phyloP scores from a whole-genome alignment of 805 yeast genomes.

The Kodamaea nitidulidarum region DNA sequence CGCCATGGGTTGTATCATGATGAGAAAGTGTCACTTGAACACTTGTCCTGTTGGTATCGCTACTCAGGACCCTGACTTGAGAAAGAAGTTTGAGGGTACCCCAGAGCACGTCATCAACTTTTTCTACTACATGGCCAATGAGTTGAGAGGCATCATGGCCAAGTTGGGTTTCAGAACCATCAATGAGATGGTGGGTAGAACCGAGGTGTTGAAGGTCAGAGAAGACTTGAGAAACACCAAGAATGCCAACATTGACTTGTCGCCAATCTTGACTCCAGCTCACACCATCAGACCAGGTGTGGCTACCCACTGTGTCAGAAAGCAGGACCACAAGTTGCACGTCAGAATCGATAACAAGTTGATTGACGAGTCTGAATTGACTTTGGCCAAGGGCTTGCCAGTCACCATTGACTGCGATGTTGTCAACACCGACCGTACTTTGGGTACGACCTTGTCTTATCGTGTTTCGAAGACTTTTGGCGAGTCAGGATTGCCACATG shows the following conservation, averaged over 20 bases:
- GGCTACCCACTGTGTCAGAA: conserved; percentile 85
- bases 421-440: conserved; percentile 92
- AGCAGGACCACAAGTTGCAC: conserved; percentile 91
- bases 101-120: conserved; percentile 98
- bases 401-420: conserved; percentile 91
- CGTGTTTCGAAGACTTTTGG: conserved; percentile 92
- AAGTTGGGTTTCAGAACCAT: conserved; percentile 90
- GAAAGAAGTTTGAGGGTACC: conserved; percentile 90
- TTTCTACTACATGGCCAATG: conserved; percentile 91
- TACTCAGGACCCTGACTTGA: conserved; percentile 91
- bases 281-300: conserved; percentile 96
- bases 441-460: conserved; percentile 93
- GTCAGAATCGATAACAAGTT: conserved; percentile 92
- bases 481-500: conserved; percentile 89
- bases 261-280: conserved; percentile 95
- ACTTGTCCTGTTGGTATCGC: conserved; percentile 99
- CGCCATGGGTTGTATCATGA: conserved; percentile 96
- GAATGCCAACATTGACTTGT: conserved; percentile 84
- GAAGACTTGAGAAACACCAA: conserved; percentile 84
- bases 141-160: conserved; percentile 90
- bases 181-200: conserved; percentile 97
- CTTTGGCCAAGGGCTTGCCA: conserved; percentile 95
- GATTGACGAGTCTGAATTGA: conserved; percentile 91
- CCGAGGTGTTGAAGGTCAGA: conserved; percentile 82
- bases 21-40: conserved; percentile 90